A percentile compares a stretch with the other conserved stretches of the same genome.
Evolutionary conservation across 495 filamentous ascomycete genomes (phyloP).

Genomic region (Trichocladium uniseriatum): DNA sequence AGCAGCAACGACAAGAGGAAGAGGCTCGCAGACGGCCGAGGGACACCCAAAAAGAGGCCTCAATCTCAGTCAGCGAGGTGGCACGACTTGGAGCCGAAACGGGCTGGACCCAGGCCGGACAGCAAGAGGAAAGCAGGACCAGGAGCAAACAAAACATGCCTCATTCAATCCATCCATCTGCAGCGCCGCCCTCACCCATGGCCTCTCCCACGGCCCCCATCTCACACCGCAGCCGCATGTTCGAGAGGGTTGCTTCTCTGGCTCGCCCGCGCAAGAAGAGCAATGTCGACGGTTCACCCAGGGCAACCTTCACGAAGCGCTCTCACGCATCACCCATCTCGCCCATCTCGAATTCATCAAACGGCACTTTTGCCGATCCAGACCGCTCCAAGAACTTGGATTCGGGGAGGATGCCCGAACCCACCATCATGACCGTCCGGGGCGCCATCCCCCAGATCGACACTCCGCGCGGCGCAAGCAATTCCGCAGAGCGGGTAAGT

Average conservation of each 20-base stretch:
- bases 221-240: slow-evolving; percentile 21
- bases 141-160: slow-evolving; percentile 29
- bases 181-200: slow-evolving; percentile 12
- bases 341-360: slow-evolving; percentile 11
- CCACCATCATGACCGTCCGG: neutral
- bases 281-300: slow-evolving; percentile 7
- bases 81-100: slow-evolving; percentile 34
- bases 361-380: neutral
- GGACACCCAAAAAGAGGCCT: slow-evolving; percentile 8
- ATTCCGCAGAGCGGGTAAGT: slow-evolving; percentile 64
- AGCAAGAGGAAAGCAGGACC: slow-evolving; percentile 32
- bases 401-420: neutral
- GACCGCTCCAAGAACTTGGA: slow-evolving; percentile 23
- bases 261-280: slow-evolving; percentile 26
- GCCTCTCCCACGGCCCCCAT: slow-evolving; percentile 10
- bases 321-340: slow-evolving; percentile 10
- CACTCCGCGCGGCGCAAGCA: slow-evolving; percentile 76
- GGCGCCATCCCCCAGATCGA: slow-evolving; percentile 58
- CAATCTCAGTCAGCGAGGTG: slow-evolving; percentile 19
- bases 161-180: slow-evolving; percentile 23
- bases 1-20: neutral
- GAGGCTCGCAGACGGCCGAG: neutral
- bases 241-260: slow-evolving; percentile 33
- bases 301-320: slow-evolving; percentile 3
- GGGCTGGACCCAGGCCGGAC: slow-evolving; percentile 34